A percentile compares a stretch with the other conserved stretches of the same genome.
Conservation (phyloP, 2,329 filamentous ascomycete genomes). For the Thermomyces lanuginosus region DNA sequence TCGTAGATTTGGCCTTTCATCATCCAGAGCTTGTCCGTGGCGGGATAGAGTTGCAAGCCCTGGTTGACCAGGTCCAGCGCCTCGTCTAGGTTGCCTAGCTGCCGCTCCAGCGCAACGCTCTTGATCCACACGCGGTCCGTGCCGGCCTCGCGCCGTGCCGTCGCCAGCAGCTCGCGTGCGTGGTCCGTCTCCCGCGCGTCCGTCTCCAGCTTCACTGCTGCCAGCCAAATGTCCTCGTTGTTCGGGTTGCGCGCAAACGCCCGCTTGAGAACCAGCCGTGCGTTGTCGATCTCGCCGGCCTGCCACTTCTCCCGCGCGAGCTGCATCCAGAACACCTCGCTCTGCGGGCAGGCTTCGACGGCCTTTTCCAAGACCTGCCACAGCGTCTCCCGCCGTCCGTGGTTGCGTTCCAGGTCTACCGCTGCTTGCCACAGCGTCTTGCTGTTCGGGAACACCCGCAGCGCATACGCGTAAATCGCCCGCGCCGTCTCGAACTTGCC, state of each 20-base stretch:
- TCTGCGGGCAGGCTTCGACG: slow-evolving; percentile 80
- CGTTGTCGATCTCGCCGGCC: slow-evolving; percentile 70
- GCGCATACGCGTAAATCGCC: slow-evolving; percentile 81
- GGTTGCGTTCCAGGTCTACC: slow-evolving; percentile 76
- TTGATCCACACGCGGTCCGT: slow-evolving; percentile 98
- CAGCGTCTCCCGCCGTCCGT: slow-evolving; percentile 67
- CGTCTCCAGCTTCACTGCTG: slow-evolving; percentile 88
- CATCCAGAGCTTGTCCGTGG: slow-evolving; percentile 85
- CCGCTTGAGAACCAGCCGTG: slow-evolving; percentile 65
- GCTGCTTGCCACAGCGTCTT: slow-evolving; percentile 80
- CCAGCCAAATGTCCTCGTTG: slow-evolving; percentile 95
- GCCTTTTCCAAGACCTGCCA: slow-evolving; percentile 81
- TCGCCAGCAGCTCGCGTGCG: slow-evolving; percentile 63
- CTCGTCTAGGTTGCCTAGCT: slow-evolving; percentile 59
- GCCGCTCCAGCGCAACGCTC: slow-evolving; percentile 81
- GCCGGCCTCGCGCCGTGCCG: slow-evolving; percentile 72
- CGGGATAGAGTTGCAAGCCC: slow-evolving; percentile 71
- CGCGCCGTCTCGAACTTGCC: slow-evolving; percentile 79
- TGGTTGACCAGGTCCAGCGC: slow-evolving; percentile 78
- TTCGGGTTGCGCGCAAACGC: slow-evolving; percentile 92
- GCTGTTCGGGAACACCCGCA: slow-evolving; percentile 78
- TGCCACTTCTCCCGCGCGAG: slow-evolving; percentile 91
- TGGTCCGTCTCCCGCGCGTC: slow-evolving; percentile 71
- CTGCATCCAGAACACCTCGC: slow-evolving; percentile 88
- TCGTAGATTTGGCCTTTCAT: slow-evolving; percentile 98